Evolutionary conservation across 768 basidiomycete species (phyloP).

Genomic region (Lactarius evosmus): DNA sequence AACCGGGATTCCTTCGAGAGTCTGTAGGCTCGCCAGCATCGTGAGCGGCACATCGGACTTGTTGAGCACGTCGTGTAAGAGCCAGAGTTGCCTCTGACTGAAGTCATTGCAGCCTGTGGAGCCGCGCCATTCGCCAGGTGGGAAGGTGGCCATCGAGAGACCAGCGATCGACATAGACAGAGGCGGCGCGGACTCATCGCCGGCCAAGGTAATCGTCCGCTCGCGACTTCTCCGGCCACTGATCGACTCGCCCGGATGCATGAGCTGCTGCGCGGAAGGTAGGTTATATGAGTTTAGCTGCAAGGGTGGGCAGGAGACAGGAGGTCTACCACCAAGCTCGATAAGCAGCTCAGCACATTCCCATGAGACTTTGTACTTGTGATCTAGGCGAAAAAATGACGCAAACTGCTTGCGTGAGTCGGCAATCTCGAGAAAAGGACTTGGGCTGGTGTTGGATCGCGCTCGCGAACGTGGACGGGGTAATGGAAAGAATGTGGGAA

Average conservation of each 20-base stretch:
- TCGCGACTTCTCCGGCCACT: slow-evolving; percentile 48
- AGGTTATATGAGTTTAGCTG: slow-evolving; percentile 23
- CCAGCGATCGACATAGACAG: slow-evolving; percentile 27
- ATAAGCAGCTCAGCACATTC: slow-evolving; percentile 87
- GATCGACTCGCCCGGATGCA: slow-evolving; percentile 31
- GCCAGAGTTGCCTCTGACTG: slow-evolving; percentile 71
- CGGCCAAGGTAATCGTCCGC: slow-evolving; percentile 68
- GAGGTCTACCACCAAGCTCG: slow-evolving; percentile 69
- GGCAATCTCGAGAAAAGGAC: slow-evolving; percentile 24
- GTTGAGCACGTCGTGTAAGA: slow-evolving; percentile 78
- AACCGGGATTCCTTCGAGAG: slow-evolving; percentile 40
- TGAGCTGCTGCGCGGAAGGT: slow-evolving; percentile 38
- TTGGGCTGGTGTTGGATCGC: slow-evolving; percentile 56
- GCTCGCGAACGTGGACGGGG: slow-evolving; percentile 46
- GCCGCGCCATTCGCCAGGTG: slow-evolving; percentile 59
- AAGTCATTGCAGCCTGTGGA: slow-evolving; percentile 83
- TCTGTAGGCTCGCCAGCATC: slow-evolving; percentile 29
- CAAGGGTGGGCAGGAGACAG: slow-evolving; percentile 32
- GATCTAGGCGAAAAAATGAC: slow-evolving; percentile 60
- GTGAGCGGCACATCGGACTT: slow-evolving; percentile 40
- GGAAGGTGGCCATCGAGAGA: slow-evolving; percentile 36
- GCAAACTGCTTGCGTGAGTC: slow-evolving; percentile 52
- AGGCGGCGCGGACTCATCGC: slow-evolving; percentile 52
- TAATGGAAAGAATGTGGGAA: slow-evolving; percentile 49
- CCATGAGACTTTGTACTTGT: slow-evolving; percentile 82